phyloP scores from a whole-genome alignment of 805 yeast species.

The Suhomyces xylopsoci region DNA sequence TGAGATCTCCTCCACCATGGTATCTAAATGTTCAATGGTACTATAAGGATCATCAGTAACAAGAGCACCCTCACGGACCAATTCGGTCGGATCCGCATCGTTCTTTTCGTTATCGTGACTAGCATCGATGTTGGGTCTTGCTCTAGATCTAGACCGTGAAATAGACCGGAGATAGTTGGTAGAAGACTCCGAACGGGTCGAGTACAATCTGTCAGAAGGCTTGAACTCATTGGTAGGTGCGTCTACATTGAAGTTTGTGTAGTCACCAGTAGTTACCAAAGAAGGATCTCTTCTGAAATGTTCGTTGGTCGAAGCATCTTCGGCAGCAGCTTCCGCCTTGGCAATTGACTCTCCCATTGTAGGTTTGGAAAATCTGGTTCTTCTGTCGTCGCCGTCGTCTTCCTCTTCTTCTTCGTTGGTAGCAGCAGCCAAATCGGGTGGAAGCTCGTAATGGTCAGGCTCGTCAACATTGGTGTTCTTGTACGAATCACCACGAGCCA shows the following conservation, averaged over 20 bases:
- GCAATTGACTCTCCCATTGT: constrained; percentile 46
- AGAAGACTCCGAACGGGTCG: constrained; percentile 41
- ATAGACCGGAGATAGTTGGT: constrained; percentile 60
- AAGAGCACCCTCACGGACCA: constrained; percentile 57
- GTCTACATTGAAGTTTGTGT: constrained; percentile 44
- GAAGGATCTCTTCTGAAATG: constrained; percentile 31
- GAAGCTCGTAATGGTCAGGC: constrained; percentile 42
- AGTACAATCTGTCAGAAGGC: constrained; percentile 17
- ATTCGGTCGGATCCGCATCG: constrained; percentile 35
- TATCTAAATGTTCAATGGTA: constrained; percentile 47
- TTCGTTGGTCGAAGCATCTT: background rate
- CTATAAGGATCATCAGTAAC: constrained; percentile 48
- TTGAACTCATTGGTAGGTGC: constrained; percentile 16
- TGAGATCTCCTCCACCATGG: constrained; percentile 48
- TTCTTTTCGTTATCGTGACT: constrained; percentile 30
- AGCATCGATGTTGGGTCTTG: constrained; percentile 18
- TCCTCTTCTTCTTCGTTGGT: constrained; percentile 19
- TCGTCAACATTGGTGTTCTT: constrained; percentile 52
- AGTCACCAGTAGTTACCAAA: constrained; percentile 45
- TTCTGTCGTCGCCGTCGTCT: constrained; percentile 34
- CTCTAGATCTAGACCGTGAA: constrained; percentile 62
- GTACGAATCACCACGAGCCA: constrained; percentile 77
- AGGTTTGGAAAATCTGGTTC: constrained; percentile 39
- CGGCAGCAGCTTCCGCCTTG: constrained; percentile 31
- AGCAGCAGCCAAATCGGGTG: constrained; percentile 30